Conservation (phyloP, 1,284 basidiomycete genomes). For the Trametes sp. region DNA sequence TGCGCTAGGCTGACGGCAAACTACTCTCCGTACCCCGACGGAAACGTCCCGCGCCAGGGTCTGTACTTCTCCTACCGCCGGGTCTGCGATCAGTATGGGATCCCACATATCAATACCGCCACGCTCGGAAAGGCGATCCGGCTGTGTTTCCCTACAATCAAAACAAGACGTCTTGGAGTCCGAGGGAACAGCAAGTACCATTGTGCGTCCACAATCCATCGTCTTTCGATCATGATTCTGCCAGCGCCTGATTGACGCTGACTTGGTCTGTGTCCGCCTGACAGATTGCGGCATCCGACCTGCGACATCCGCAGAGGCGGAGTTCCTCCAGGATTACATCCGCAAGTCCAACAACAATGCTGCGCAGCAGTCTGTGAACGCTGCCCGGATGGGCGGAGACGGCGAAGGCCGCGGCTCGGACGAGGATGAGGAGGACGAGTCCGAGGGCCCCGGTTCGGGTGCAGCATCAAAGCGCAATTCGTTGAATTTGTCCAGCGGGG, state of each 20-base stretch:
- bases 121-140: conserved; percentile 94
- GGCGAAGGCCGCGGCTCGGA: conserved; percentile 70
- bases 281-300: conserved; percentile 90
- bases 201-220: conserved; percentile 59
- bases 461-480: conserved; percentile 77
- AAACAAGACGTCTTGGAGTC: conserved; percentile 89
- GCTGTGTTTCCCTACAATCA: conserved; percentile 92
- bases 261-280: conserved; percentile 27
- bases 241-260: conserved; percentile 44
- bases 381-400: conserved; percentile 70
- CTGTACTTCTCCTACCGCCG: conserved; percentile 92
- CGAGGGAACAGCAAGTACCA: conserved; percentile 94
- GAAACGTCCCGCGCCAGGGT: conserved; percentile 86
- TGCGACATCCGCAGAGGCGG: conserved; percentile 85
- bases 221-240: conserved; percentile 39
- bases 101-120: conserved; percentile 93
- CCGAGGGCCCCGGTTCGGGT: conserved; percentile 72
- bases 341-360: conserved; percentile 87
- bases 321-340: conserved; percentile 90
- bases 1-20: conserved; percentile 78
- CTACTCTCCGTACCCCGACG: conserved; percentile 90
- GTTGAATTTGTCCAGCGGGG: conserved; percentile 66
- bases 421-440: conserved; percentile 86
- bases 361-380: conserved; percentile 74
- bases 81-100: conserved; percentile 88